Percentiles rank a stretch among this genome's conserved stretches.
Evolutionary conservation across 495 filamentous ascomycete genomes (phyloP).

Genomic region (Podospora pseudocomata): DNA sequence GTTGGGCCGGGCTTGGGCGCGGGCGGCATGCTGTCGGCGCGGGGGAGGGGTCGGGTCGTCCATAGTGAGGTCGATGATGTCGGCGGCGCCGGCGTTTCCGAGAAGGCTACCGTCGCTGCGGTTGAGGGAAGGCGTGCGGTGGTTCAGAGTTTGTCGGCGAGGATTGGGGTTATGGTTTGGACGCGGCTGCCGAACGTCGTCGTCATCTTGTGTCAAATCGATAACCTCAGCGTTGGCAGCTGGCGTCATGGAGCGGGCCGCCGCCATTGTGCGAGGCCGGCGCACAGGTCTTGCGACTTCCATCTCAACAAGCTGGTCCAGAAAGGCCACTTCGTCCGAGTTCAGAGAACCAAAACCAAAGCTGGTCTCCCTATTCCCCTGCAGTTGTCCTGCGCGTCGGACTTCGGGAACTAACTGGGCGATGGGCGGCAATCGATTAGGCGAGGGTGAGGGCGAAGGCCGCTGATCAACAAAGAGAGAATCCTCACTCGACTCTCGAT

Average conservation of each 20-base stretch:
- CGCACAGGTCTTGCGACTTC: conserved; percentile 14
- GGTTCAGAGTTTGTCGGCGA: conserved; percentile 32
- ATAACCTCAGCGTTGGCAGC: conserved; percentile 24
- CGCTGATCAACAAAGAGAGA: conserved; percentile 20
- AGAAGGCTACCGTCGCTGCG: conserved; percentile 43
- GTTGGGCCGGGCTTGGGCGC: conserved; percentile 8
- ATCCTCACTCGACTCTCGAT: conserved; percentile 1
- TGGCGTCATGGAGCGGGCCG: background rate
- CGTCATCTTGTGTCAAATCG: conserved; percentile 43
- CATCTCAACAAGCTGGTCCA: conserved; percentile 21
- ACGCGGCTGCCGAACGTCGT: conserved; percentile 18
- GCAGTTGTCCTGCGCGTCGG: background rate
- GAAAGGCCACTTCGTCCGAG: background rate
- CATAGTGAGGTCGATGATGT: conserved; percentile 40
- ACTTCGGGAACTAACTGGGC: background rate
- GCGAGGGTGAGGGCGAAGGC: background rate
- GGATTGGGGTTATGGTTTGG: conserved; percentile 18
- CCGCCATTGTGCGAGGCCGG: background rate
- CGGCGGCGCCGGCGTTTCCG: conserved; percentile 20
- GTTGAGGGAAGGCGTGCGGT: conserved; percentile 36
- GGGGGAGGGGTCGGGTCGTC: conserved; percentile 27
- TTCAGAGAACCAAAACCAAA: background rate
- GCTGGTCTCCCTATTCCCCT: background rate
- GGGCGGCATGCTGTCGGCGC: conserved; percentile 7
- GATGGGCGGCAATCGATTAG: background rate